Conservation (phyloP, 257 asterid species). For the Ligustrum vulgare region DNA sequence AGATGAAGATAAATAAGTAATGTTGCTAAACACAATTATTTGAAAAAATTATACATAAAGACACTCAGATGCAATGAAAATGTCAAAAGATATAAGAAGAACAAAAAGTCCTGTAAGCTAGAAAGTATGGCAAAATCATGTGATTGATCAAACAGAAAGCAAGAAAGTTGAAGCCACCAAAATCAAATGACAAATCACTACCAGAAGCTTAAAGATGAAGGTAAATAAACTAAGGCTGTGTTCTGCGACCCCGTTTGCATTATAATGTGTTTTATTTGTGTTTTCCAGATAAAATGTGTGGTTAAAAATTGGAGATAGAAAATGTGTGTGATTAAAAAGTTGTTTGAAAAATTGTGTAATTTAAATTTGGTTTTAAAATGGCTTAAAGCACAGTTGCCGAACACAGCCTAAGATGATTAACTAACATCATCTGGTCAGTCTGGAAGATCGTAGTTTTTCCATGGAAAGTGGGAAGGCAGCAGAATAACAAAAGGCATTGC, state of each 20-base stretch:
- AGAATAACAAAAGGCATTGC: neutral
- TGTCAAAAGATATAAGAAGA: neutral
- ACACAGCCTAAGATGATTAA: neutral
- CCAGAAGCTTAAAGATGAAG: neutral
- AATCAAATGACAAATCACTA: neutral
- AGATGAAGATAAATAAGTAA: neutral
- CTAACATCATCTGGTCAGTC: neutral
- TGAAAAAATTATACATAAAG: neutral
- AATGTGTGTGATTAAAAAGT: too few relatives aligned
- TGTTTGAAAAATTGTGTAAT: too few relatives aligned
- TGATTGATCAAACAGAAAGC: neutral
- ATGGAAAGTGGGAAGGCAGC: neutral
- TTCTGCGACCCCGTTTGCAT: too few relatives aligned
- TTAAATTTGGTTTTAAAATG: too few relatives aligned
- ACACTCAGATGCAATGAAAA: neutral
- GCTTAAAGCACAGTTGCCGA: too few relatives aligned
- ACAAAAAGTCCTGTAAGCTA: neutral
- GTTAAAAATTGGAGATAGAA: too few relatives aligned
- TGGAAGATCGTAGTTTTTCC: neutral
- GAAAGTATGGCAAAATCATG: neutral
- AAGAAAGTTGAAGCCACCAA: neutral
- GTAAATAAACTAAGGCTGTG: neutral
- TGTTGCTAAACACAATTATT: neutral
- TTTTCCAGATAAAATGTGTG: too few relatives aligned
- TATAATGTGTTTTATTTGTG: too few relatives aligned